Evolutionary conservation across 2,329 filamentous ascomycete genomes (phyloP).

Genomic region (Neofusicoccum sp.): DNA sequence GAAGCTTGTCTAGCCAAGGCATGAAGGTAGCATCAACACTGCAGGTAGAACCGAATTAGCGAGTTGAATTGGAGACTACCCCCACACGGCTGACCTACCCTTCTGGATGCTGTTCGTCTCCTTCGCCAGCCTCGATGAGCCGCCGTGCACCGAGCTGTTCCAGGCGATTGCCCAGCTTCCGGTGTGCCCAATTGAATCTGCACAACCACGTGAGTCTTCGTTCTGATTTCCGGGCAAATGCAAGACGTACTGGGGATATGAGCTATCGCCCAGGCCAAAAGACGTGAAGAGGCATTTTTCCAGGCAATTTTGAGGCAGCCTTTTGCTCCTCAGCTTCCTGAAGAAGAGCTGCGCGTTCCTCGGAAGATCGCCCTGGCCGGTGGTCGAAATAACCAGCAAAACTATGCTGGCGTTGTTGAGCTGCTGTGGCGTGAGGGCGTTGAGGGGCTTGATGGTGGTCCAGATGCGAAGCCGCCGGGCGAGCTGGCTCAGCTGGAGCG

Average conservation of each 20-base stretch:
- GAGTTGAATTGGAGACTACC: conserved; percentile 14
- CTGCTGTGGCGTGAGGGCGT: conserved; percentile 71
- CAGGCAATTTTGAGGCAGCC: conserved; percentile 71
- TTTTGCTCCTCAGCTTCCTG: conserved; percentile 80
- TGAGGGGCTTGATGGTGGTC: conserved; percentile 75
- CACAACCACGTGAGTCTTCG: conserved; percentile 17
- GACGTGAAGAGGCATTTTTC: conserved; percentile 72
- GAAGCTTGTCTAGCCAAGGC: conserved; percentile 73
- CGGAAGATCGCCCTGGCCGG: conserved; percentile 91
- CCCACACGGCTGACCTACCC: conserved; percentile 61
- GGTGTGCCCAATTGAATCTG: conserved; percentile 90
- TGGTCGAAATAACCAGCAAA: conserved; percentile 85
- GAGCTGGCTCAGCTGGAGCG: conserved; percentile 76
- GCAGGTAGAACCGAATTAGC: conserved; percentile 11
- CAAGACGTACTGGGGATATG: conserved; percentile 77
- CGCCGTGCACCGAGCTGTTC: conserved; percentile 79
- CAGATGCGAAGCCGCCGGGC: conserved; percentile 78
- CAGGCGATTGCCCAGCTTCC: conserved; percentile 84
- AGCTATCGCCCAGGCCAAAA: conserved; percentile 92
- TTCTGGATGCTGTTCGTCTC: conserved; percentile 90
- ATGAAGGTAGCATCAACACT: conserved; percentile 79
- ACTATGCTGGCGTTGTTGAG: conserved; percentile 54
- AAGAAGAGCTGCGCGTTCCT: conserved; percentile 81
- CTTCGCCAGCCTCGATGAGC: conserved; percentile 79
- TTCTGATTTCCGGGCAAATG: background rate